Percentiles rank a stretch among this genome's conserved stretches.
Conservation (phyloP, 768 basidiomycete species). For the Leccinellum rugosiceps region DNA sequence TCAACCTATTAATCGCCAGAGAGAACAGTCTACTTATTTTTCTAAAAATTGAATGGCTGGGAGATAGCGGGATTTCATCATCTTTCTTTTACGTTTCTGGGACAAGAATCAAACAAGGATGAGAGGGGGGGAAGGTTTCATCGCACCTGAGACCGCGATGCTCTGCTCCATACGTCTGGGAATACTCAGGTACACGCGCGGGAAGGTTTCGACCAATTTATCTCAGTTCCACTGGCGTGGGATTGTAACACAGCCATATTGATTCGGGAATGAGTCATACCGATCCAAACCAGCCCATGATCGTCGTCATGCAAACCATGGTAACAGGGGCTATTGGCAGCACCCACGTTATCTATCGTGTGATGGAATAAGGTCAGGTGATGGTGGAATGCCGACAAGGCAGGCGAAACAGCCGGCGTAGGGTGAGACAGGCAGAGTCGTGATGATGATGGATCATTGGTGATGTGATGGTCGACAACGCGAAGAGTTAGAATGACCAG, state of each 20-base stretch:
- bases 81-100: no score
- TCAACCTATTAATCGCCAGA: neutral
- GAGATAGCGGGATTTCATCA: no score
- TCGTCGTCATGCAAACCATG: neutral
- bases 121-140: neutral
- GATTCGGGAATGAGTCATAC: conserved; percentile 12
- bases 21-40: no score
- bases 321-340: neutral
- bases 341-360: neutral
- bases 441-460: no score
- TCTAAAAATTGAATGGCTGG: no score
- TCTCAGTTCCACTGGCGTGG: neutral
- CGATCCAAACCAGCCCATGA: neutral
- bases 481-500: neutral
- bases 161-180: neutral
- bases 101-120: no score
- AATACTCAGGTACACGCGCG: neutral
- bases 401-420: neutral
- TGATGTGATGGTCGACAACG: neutral
- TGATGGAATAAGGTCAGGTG: conserved; percentile 6
- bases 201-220: neutral
- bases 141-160: neutral
- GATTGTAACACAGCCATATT: neutral
- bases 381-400: neutral
- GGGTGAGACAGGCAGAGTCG: neutral